phyloP scores from a whole-genome alignment of 2,329 filamentous ascomycete genomes.

The Arthrobotrys entomopaga region DNA sequence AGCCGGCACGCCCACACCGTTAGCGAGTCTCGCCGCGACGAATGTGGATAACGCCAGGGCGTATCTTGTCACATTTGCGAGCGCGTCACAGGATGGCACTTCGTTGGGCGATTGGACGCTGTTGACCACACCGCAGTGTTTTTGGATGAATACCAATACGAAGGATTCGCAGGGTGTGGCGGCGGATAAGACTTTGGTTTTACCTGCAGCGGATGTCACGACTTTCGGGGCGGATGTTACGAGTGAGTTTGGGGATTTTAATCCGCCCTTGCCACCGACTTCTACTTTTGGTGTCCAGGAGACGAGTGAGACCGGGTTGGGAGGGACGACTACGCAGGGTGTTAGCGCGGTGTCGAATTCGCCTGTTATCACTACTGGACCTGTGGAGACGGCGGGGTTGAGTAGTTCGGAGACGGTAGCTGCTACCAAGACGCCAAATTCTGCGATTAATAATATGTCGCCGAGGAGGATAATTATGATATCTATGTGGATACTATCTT shows the following conservation, averaged over 20 bases:
- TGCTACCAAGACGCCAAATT: too few species aligned
- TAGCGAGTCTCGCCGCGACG: conserved; percentile 16
- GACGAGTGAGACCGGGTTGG: neutral
- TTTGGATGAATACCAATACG: conserved; percentile 25
- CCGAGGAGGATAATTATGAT: too few species aligned
- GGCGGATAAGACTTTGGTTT: conserved; percentile 6
- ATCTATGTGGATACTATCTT: too few species aligned
- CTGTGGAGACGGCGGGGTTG: too few species aligned
- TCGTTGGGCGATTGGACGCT: conserved; percentile 19
- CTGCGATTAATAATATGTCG: too few species aligned
- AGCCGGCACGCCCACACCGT: conserved; percentile 11
- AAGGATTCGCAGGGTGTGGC: conserved; percentile 8
- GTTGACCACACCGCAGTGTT: conserved; percentile 12
- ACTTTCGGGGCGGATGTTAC: conserved; percentile 2
- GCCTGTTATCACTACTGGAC: too few species aligned
- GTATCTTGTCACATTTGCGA: conserved; percentile 16
- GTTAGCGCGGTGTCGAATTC: too few species aligned
- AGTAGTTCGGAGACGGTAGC: too few species aligned
- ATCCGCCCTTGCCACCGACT: neutral
- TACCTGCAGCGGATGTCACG: conserved; percentile 18
- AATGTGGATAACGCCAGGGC: conserved; percentile 14
- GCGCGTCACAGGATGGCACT: conserved; percentile 9
- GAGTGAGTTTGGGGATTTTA: conserved; percentile 18
- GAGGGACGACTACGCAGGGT: neutral
- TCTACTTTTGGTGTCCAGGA: neutral